Conservation (phyloP, 192 early-diverging fungal species). For the Umbelopsis ramanniana region DNA sequence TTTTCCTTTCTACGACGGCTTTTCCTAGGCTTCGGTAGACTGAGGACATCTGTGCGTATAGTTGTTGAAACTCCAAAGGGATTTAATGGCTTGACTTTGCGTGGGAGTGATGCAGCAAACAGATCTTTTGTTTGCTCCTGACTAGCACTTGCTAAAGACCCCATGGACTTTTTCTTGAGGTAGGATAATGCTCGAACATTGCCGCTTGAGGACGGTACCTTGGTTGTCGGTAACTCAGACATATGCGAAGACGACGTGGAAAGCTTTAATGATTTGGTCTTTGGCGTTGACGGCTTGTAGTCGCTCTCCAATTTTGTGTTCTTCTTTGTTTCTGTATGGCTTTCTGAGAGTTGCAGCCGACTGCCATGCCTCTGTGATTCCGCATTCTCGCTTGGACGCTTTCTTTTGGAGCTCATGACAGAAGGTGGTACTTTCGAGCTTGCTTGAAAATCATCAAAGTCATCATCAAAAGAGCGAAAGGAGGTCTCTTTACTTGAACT, state of each 20-base stretch:
- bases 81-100: background rate
- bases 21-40: background rate
- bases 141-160: background rate
- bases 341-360: background rate
- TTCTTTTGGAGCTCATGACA: background rate
- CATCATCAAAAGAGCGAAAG: background rate
- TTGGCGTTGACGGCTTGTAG: background rate
- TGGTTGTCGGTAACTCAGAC: background rate
- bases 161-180: background rate
- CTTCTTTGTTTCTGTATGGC: background rate
- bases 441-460: background rate
- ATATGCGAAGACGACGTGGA: background rate
- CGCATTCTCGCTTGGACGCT: background rate
- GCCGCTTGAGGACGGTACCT: background rate
- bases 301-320: background rate
- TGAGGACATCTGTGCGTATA: background rate
- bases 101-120: conserved; percentile 4
- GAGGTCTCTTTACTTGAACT: background rate
- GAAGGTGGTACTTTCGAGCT: background rate
- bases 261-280: background rate
- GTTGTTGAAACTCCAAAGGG: background rate
- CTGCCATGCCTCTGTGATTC: background rate
- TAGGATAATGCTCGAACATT: conserved; percentile 6
- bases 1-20: background rate
- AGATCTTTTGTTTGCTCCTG: background rate